Base-by-base conservation (phyloP, 345 rosid genomes). In the Geranium brycei region DNA sequence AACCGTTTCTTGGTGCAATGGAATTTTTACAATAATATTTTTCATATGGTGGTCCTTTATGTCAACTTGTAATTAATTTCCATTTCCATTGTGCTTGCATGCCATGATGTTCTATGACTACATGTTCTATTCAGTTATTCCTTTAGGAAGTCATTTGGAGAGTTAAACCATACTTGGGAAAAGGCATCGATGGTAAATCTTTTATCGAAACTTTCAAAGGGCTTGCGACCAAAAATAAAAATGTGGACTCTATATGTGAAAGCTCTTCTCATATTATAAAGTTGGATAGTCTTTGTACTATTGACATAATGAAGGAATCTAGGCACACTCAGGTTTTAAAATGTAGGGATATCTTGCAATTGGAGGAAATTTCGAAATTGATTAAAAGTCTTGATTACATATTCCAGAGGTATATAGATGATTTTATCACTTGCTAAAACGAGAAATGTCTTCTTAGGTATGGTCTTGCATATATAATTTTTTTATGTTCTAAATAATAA, bases 371-470 rank as follows among this genome's bases (percentile, higher is more conserved):
- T 55, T 68, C 40, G 1, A 74, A 68, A 63, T 58, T 78, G 72
- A 81, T 64, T 31, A 77, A 76, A 68, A 77, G 81, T 51, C 75
- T 82, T 4, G 82, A 80, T 62, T 58, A 64, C 35, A 67, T 77
- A 14, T 85, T 80, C 67, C 60, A 23, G 32, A 69, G 60, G 32
- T 76, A 71, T 62, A 76, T 73, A 6, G 74, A 76, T 59, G 82
- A 77, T 57, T 83, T 70, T 68, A 64, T 83, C 19, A 66, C 66
- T 10, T 72, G 59, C 4, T 85, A 87, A 75, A 76, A 73, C 30
- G 73, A 67, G 67, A 83, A 76, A 69, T 71, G 66, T 64, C 23
- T 80, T n/a, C 80, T 79, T 16, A 80, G 91, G 91, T 82, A 82
- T 57, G 75, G 51, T 8, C 58, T 17, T 53, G 51, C 51, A 11